phyloP scores from a whole-genome alignment of 2,329 filamentous ascomycete genomes.

The Davidsoniella virescens region DNA sequence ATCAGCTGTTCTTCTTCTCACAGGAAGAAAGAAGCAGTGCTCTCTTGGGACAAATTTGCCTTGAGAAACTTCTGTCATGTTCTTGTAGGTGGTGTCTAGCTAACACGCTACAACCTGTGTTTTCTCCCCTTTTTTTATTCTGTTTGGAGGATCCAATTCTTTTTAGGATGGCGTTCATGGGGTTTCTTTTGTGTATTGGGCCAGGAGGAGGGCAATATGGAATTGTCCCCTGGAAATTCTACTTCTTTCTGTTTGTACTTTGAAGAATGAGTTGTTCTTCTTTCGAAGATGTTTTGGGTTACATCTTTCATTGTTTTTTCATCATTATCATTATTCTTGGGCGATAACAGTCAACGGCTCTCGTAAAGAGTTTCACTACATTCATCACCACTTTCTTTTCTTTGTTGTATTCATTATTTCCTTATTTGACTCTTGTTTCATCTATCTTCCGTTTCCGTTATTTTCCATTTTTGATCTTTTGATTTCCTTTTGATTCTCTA shows the following conservation, averaged over 20 bases:
- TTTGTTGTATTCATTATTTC: background rate
- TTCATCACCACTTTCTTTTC: background rate
- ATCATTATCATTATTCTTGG: background rate
- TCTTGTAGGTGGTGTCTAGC: slow-evolving; percentile 1
- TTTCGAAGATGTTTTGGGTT: background rate
- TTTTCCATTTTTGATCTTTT: background rate
- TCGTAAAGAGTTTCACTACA: background rate
- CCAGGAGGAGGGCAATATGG: background rate
- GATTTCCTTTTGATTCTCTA: background rate
- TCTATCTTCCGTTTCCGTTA: background rate
- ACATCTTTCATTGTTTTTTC: slow-evolving; percentile 2
- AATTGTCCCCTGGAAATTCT: background rate
- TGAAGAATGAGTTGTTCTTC: slow-evolving; percentile 4
- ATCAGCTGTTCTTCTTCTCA: slow-evolving; percentile 14
- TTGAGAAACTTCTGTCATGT: slow-evolving; percentile 11
- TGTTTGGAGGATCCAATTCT: slow-evolving; percentile 1
- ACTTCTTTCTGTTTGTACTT: background rate
- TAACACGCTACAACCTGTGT: background rate
- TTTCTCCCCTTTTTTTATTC: background rate
- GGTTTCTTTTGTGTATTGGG: background rate
- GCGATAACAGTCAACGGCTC: background rate
- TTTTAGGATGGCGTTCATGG: slow-evolving; percentile 1
- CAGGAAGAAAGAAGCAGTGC: too few species aligned
- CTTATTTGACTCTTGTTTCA: background rate
- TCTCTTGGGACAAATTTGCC: too few species aligned